Percentiles rank a stretch among this genome's conserved stretches.
Evolutionary conservation across 345 rosid species (phyloP).

Genomic region (Eucalyptus tenuipes): DNA sequence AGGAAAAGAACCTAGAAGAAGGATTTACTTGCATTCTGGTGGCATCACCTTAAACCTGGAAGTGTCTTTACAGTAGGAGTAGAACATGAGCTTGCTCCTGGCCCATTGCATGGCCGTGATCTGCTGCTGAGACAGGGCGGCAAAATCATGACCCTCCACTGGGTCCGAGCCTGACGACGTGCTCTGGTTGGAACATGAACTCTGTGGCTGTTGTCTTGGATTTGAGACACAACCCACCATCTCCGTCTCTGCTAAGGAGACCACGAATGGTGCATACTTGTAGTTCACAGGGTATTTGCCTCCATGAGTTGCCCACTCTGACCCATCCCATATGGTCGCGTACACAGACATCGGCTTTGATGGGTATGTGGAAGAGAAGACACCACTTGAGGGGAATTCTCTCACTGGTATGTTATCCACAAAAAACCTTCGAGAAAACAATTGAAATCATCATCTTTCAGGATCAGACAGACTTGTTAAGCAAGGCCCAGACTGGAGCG

Average conservation of each 20-base stretch:
- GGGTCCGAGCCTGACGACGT: constrained; percentile 49
- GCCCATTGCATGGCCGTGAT: constrained; percentile 74
- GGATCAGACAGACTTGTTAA: neutral
- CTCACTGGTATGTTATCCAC: constrained; percentile 79
- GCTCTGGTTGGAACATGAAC: constrained; percentile 33
- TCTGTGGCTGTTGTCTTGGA: neutral
- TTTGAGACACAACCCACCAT: constrained; percentile 42
- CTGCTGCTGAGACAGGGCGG: constrained; percentile 49
- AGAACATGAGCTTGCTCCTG: constrained; percentile 79
- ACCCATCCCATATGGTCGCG: constrained; percentile 88
- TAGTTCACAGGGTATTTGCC: constrained; percentile 91
- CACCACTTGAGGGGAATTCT: constrained; percentile 40
- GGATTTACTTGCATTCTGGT: constrained; percentile 47
- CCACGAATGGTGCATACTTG: constrained; percentile 63
- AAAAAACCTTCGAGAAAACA: constrained; percentile 38
- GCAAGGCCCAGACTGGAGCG: neutral
- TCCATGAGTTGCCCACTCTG: constrained; percentile 94
- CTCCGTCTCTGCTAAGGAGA: constrained; percentile 41
- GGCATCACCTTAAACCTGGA: constrained; percentile 60
- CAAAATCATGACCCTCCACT: constrained; percentile 54
- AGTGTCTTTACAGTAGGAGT: constrained; percentile 70
- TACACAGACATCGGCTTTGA: constrained; percentile 76
- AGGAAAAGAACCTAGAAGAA: neutral
- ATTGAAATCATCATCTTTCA: neutral
- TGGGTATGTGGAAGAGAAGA: constrained; percentile 42